Percentiles rank a stretch among this genome's conserved stretches.
Conservation (phyloP, 805 yeast genomes). For the Yamadazyma nakazawae region DNA sequence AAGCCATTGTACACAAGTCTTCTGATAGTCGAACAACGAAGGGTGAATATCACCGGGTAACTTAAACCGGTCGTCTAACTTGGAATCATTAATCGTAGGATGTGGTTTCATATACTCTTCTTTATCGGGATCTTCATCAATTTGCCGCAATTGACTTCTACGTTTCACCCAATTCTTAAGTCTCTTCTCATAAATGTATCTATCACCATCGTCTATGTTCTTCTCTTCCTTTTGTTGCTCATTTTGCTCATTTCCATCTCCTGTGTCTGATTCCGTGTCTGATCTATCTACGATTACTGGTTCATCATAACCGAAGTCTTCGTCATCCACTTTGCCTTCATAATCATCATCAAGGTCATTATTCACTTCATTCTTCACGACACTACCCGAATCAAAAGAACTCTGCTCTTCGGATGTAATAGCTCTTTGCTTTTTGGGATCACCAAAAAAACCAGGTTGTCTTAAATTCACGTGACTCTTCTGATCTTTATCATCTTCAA, state of each 20-base stretch:
- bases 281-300: slow-evolving; percentile 2
- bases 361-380: background rate
- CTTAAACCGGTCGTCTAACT: slow-evolving; percentile 61
- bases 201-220: slow-evolving; percentile 11
- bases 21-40: slow-evolving; percentile 85
- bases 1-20: slow-evolving; percentile 96
- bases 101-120: slow-evolving; percentile 76
- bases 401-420: background rate
- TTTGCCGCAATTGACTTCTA: background rate
- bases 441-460: slow-evolving; percentile 45
- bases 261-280: slow-evolving; percentile 14
- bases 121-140: slow-evolving; percentile 13
- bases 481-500: slow-evolving; percentile 40
- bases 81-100: slow-evolving; percentile 73
- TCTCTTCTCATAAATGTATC: background rate
- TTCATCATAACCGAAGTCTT: slow-evolving; percentile 2
- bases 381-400: background rate
- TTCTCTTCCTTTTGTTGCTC: slow-evolving; percentile 4
- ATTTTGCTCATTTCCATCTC: background rate
- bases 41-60: slow-evolving; percentile 92
- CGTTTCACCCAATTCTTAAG: slow-evolving; percentile 12
- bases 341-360: background rate
- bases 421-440: background rate
- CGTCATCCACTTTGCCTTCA: background rate
- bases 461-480: slow-evolving; percentile 44